Base-by-base conservation (phyloP, 1,284 basidiomycete genomes). In the Cronartium quercuum region DNA sequence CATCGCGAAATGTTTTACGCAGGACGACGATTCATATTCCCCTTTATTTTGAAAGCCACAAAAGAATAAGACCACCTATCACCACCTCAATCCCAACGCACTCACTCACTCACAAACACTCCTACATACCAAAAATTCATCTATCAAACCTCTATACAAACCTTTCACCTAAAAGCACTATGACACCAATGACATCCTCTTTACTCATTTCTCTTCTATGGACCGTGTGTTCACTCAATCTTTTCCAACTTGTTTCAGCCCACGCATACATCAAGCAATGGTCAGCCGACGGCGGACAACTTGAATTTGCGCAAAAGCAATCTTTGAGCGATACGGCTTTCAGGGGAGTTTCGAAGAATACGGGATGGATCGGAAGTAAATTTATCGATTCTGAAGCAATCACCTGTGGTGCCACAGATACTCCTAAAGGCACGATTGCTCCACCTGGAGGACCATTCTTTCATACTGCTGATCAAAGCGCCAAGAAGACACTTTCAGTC, bases 331-430 rank as follows among this genome's bases (percentile, higher is more conserved):
- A 74, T 3, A 74, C 71, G 5, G 63, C 71, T 10, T 74, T 74
- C 57, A 63, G 71, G 2, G 34, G 15, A n/a, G 71, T 63, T 18
- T 63, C 71, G 10, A 44, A 58, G 10, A 74, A 74, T 42, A 74
- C 65, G 9, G 71, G 71, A 38, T 74, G 71, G 71, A 74, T 74
- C 41, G 71, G 71, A 13, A 66, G 71, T 61, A 21, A 66, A 15
- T 74, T 74, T 34, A 67, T 66, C 29, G 34, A 74, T 47, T 61
- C 51, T 44, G 64, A 63, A 21, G 63, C 71, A 3, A 44, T 74
- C 13, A 65, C 64, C 21, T 74, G 71, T 57, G 71, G 71, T 18
- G 63, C 71, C 29, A 44, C 63, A n/a, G 55, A 66, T 12, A 74
- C 71, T 21, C 71, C 71, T 9, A 47, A 61, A 29, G 64, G 57